Evolutionary conservation across 2,329 filamentous ascomycete genomes (phyloP).

Genomic region (Lecanicillium sp.): DNA sequence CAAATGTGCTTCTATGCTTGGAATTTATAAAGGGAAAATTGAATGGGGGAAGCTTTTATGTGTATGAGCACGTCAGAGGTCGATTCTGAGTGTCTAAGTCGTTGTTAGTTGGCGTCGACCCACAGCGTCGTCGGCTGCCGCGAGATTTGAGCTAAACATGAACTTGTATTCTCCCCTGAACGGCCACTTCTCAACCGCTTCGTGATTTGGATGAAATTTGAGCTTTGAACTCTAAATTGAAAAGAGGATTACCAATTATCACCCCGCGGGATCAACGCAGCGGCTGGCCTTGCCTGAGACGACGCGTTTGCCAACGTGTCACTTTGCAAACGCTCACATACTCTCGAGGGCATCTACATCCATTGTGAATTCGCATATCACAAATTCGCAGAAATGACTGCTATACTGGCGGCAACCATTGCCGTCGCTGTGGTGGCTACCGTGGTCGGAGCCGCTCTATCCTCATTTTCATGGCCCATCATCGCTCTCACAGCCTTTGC

Average conservation of each 20-base stretch:
- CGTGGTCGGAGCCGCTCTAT: background rate
- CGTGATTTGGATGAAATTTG: no score
- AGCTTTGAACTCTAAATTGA: no score
- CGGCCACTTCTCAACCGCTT: no score
- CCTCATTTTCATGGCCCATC: constrained; percentile 10
- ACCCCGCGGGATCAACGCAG: no score
- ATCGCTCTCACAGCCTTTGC: constrained; percentile 17
- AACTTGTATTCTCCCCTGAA: background rate
- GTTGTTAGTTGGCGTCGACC: background rate
- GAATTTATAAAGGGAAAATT: background rate
- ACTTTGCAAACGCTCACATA: no score
- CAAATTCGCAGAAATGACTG: background rate
- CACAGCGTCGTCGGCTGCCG: background rate
- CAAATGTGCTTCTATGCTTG: background rate
- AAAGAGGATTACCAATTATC: no score
- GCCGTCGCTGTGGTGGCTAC: background rate
- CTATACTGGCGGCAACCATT: background rate
- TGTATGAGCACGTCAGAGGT: no score
- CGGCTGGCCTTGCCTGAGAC: no score
- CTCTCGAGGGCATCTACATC: no score
- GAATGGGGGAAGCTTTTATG: background rate
- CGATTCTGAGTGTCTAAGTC: background rate
- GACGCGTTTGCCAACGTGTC: no score
- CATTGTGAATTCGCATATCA: no score
- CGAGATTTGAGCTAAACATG: background rate